These are phyloP conservation scores for Edaphochlamys debaryana DNA, from an alignment of 139 green algal genomes.

Conservation along the genomic window DNA sequence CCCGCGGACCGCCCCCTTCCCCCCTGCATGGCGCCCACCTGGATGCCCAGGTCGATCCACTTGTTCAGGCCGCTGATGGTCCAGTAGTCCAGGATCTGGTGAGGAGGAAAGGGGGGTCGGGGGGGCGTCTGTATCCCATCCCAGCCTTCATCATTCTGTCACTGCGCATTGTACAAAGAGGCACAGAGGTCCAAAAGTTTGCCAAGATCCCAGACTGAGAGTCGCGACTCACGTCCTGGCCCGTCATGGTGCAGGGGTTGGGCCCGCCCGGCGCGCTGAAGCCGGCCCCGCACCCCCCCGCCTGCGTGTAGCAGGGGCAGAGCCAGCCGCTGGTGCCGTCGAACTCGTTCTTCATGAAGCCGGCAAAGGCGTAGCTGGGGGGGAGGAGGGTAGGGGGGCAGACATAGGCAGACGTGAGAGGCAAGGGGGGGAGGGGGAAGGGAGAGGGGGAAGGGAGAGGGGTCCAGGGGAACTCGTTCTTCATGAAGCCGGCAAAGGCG, in stretches of 20 bases:
- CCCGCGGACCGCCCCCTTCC: too few species aligned
- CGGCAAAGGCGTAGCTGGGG: conserved; percentile 65
- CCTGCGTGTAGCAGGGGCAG: conserved; percentile 49
- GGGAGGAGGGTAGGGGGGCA: conserved; percentile 10
- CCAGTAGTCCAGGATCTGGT: conserved; percentile 57
- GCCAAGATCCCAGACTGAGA: too few species aligned
- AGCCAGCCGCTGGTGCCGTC: conserved; percentile 59
- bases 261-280: background rate
- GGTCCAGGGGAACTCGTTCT: conserved; percentile 60
- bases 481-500: conserved; percentile 74
- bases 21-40: too few species aligned
- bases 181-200: background rate
- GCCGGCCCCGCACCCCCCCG: background rate
- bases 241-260: conserved; percentile 47
- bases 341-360: conserved; percentile 72
- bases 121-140: background rate
- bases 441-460: background rate
- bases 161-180: background rate
- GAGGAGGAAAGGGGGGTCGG: conserved; percentile 10
- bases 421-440: background rate
- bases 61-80: conserved; percentile 48
- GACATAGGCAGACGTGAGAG: background rate
- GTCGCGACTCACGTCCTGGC: conserved; percentile 38
- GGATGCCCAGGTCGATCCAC: conserved; percentile 58
- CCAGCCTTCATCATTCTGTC: too few species aligned